A percentile compares a stretch with the other conserved stretches of the same genome.
Evolutionary conservation across 2,329 filamentous ascomycete species (phyloP).

Genomic region (Aspergillus sp.): DNA sequence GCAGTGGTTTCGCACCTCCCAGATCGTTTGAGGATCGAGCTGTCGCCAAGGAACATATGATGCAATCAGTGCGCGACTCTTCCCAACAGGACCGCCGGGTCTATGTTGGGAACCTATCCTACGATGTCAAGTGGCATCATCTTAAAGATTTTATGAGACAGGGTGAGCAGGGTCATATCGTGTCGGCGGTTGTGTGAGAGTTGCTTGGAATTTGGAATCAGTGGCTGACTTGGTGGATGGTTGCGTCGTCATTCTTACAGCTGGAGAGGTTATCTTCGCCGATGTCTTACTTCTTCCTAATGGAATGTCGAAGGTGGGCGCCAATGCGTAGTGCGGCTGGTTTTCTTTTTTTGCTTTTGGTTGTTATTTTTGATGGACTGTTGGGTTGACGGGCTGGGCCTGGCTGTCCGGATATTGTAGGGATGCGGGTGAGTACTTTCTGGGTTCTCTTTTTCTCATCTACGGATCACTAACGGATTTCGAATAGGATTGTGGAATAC

Average conservation of each 20-base stretch:
- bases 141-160: conserved; percentile 99
- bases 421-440: conserved; percentile 87
- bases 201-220: conserved; percentile 9
- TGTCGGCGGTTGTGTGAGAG: conserved; percentile 6
- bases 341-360: conserved; percentile 60
- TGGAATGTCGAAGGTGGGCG: conserved; percentile 99
- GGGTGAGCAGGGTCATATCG: conserved; percentile 59
- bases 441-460: neutral
- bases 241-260: conserved; percentile 47
- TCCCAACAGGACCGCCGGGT: conserved; percentile 98
- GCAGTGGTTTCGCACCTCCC: conserved; percentile 57
- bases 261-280: conserved; percentile 98
- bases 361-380: conserved; percentile 72
- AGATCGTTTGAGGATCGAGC: conserved; percentile 80
- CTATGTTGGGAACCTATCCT: conserved; percentile 98
- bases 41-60: conserved; percentile 87
- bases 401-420: conserved; percentile 88
- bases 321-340: conserved; percentile 85
- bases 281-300: conserved; percentile 99
- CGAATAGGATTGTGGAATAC: conserved; percentile 97
- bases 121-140: conserved; percentile 99
- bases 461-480: conserved; percentile 3
- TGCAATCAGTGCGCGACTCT: conserved; percentile 86
- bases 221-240: conserved; percentile 26
- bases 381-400: conserved; percentile 99